Conservation (phyloP, 192 early-diverging fungal species). For the Pilobolus umbonatus region DNA sequence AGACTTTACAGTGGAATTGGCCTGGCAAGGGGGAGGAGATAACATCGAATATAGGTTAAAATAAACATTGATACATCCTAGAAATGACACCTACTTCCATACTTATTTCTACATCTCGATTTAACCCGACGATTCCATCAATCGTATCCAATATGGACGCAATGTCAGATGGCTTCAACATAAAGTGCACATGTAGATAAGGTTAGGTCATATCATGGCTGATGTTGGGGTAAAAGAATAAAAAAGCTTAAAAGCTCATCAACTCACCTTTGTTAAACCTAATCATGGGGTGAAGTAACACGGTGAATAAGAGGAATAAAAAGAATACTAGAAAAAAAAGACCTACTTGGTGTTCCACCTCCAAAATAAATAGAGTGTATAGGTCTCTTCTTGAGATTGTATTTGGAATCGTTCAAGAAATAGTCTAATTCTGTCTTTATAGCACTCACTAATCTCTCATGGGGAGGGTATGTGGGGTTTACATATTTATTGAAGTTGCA, state of each 20-base stretch:
- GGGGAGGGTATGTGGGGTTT: conserved; percentile 35
- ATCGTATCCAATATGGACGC: conserved; percentile 32
- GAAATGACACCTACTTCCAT: conserved; percentile 42
- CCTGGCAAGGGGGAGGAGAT: conserved; percentile 19
- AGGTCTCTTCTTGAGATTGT: conserved; percentile 22
- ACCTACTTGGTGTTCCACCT: conserved; percentile 51
- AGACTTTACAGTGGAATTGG: conserved; percentile 44
- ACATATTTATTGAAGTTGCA: conserved; percentile 59
- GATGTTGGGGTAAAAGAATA: no score
- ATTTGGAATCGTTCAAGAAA: conserved; percentile 29
- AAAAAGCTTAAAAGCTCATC: no score
- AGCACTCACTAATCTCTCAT: conserved; percentile 39
- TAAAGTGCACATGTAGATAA: background rate
- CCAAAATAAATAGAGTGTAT: conserved; percentile 52
- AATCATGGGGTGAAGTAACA: background rate
- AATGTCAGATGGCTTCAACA: conserved; percentile 38
- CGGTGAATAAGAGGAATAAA: background rate
- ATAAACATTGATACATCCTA: background rate
- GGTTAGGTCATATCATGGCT: background rate
- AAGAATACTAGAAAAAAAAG: background rate
- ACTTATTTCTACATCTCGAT: conserved; percentile 39
- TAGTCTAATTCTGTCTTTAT: conserved; percentile 36
- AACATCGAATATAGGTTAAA: background rate
- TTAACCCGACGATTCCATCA: conserved; percentile 22
- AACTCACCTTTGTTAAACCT: conserved; percentile 12